phyloP scores from a whole-genome alignment of 495 filamentous ascomycete species.

The Penicillium dipodomyicola region DNA sequence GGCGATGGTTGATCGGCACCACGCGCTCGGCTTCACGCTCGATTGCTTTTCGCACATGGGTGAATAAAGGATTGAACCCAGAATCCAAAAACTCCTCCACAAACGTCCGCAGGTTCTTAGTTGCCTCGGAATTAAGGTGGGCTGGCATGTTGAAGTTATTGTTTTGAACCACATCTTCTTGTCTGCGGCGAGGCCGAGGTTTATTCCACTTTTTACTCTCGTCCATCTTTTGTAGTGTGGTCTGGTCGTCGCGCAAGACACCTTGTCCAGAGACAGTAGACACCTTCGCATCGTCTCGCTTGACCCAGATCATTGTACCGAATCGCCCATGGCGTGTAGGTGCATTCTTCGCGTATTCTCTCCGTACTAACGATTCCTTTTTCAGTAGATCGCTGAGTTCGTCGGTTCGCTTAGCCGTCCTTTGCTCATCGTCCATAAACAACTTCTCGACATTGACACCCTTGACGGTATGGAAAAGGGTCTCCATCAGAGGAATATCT shows the following conservation, averaged over 20 bases:
- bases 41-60: slow-evolving; percentile 80
- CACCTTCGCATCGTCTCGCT: slow-evolving; percentile 75
- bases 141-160: slow-evolving; percentile 75
- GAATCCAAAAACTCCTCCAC: slow-evolving; percentile 95
- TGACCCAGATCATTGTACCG: slow-evolving; percentile 96
- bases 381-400: slow-evolving; percentile 71
- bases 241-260: slow-evolving; percentile 68
- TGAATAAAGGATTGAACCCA: slow-evolving; percentile 91
- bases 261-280: slow-evolving; percentile 87
- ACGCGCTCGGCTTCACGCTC: slow-evolving; percentile 89
- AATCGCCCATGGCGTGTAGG: slow-evolving; percentile 92
- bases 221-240: slow-evolving; percentile 84
- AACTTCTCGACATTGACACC: slow-evolving; percentile 81
- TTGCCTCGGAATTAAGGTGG: slow-evolving; percentile 63
- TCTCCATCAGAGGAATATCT: slow-evolving; percentile 82
- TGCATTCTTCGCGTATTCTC: slow-evolving; percentile 72
- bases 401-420: slow-evolving; percentile 61
- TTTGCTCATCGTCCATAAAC: slow-evolving; percentile 75
- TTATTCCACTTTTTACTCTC: slow-evolving; percentile 85
- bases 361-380: slow-evolving; percentile 77
- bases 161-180: slow-evolving; percentile 59
- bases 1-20: slow-evolving; percentile 64
- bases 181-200: slow-evolving; percentile 60
- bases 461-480: slow-evolving; percentile 87
- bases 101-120: slow-evolving; percentile 71